Conservation (phyloP, 805 yeast genomes). For the Starmerella stellata region DNA sequence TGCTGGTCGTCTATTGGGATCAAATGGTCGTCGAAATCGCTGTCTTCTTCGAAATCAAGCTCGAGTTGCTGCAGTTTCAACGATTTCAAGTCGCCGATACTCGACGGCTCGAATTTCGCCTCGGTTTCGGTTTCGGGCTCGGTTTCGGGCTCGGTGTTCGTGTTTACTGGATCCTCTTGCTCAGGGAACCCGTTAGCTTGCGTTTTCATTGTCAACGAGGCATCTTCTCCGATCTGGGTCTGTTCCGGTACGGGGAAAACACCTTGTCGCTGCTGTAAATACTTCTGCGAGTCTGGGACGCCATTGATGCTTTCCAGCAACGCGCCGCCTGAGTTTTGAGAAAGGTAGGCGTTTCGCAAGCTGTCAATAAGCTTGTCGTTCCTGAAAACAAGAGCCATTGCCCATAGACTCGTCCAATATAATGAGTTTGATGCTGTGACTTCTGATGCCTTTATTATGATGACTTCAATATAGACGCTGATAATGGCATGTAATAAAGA, state of each 20-base stretch:
- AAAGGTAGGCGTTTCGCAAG: conserved; percentile 19
- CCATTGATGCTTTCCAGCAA: too few species aligned
- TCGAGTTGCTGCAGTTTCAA: conserved; percentile 21
- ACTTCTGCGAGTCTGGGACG: background rate
- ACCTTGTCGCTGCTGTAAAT: too few species aligned
- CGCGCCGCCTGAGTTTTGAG: conserved; percentile 1
- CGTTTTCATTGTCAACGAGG: too few species aligned
- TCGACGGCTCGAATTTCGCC: conserved; percentile 5
- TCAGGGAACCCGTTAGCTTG: conserved; percentile 1
- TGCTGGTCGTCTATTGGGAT: conserved; percentile 19
- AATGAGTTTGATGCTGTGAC: too few species aligned
- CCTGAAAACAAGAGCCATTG: conserved; percentile 20
- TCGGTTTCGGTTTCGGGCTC: conserved; percentile 10
- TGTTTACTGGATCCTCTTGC: background rate
- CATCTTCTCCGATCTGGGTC: background rate
- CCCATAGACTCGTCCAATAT: background rate
- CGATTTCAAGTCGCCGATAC: conserved; percentile 1
- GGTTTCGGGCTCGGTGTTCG: conserved; percentile 7
- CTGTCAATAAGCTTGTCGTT: conserved; percentile 20
- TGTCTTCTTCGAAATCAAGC: conserved; percentile 26
- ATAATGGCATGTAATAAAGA: too few species aligned
- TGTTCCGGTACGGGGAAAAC: background rate
- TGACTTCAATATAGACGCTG: too few species aligned
- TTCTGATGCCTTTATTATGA: too few species aligned
- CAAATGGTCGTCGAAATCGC: conserved; percentile 28